These are phyloP conservation scores for Nakazawaea holstii DNA, from an alignment of 805 yeast species.

Conservation along the genomic window DNA sequence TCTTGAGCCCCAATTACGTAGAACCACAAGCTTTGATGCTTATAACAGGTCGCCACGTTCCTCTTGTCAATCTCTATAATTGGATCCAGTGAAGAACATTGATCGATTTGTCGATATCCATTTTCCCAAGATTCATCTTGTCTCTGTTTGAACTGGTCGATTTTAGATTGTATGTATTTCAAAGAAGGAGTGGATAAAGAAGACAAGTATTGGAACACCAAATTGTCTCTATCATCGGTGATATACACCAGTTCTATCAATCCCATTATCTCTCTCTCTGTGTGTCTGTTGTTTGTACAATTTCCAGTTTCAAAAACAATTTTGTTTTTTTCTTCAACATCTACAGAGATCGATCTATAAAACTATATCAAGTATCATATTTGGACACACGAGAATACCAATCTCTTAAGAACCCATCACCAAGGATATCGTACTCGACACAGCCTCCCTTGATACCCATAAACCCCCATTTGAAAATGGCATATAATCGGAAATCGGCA, in stretches of 20 bases:
- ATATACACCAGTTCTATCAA: slow-evolving; percentile 26
- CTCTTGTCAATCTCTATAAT: slow-evolving; percentile 22
- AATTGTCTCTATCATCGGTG: slow-evolving; percentile 20
- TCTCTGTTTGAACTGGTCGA: slow-evolving; percentile 15
- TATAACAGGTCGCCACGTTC: slow-evolving; percentile 19
- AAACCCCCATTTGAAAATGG: too few relatives aligned
- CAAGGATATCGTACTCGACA: too few relatives aligned
- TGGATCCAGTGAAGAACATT: slow-evolving; percentile 18
- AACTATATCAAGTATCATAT: too few relatives aligned
- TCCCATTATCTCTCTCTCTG: slow-evolving; percentile 19
- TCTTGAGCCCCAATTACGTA: slow-evolving; percentile 18
- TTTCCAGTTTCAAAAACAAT: background rate
- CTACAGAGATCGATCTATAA: too few relatives aligned
- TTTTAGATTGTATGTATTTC: slow-evolving; percentile 18
- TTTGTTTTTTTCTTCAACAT: too few relatives aligned
- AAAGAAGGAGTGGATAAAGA: slow-evolving; percentile 22
- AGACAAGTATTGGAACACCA: slow-evolving; percentile 20
- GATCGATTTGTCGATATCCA: slow-evolving; percentile 18
- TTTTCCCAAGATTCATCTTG: slow-evolving; percentile 4
- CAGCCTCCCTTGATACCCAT: too few relatives aligned
- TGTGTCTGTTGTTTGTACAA: background rate
- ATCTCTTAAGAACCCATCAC: too few relatives aligned
- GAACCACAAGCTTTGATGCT: slow-evolving; percentile 15
- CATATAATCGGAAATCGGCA: too few relatives aligned
- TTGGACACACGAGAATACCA: too few relatives aligned